phyloP scores from a whole-genome alignment of 2,329 filamentous ascomycete species.

The Orbilia brochopaga region DNA sequence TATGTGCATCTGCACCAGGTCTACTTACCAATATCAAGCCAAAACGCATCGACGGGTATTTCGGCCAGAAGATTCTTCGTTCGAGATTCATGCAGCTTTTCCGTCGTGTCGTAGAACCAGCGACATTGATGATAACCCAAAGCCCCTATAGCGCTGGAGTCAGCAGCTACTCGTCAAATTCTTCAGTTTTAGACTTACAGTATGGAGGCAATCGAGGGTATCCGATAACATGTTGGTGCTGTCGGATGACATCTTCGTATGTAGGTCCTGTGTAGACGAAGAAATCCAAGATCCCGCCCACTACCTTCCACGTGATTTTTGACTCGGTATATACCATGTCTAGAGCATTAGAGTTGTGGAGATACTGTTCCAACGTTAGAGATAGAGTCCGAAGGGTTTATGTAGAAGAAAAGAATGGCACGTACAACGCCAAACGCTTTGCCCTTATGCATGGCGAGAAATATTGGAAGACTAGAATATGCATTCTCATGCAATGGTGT shows the following conservation, averaged over 20 bases:
- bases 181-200: slow-evolving; percentile 18
- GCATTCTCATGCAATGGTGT: slow-evolving; percentile 45
- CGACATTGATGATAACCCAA: slow-evolving; percentile 84
- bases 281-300: slow-evolving; percentile 43
- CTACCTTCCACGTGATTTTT: slow-evolving; percentile 42
- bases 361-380: slow-evolving; percentile 19
- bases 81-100: slow-evolving; percentile 20
- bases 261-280: slow-evolving; percentile 36
- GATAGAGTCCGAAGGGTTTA: not conserved
- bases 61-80: slow-evolving; percentile 25
- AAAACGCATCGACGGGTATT: slow-evolving; percentile 44
- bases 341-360: slow-evolving; percentile 46
- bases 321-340: slow-evolving; percentile 38
- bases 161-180: not conserved
- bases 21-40: slow-evolving; percentile 46
- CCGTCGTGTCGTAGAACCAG: slow-evolving; percentile 67
- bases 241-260: slow-evolving; percentile 36
- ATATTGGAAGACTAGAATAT: slow-evolving; percentile 46
- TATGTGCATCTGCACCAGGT: not conserved
- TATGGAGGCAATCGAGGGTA: slow-evolving; percentile 39
- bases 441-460: slow-evolving; percentile 26
- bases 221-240: slow-evolving; percentile 38
- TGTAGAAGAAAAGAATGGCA: not conserved
- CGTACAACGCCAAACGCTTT: slow-evolving; percentile 46
- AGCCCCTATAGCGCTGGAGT: slow-evolving; percentile 13